phyloP scores from a whole-genome alignment of 441 rosid species.

The Adansonia grandidieri region DNA sequence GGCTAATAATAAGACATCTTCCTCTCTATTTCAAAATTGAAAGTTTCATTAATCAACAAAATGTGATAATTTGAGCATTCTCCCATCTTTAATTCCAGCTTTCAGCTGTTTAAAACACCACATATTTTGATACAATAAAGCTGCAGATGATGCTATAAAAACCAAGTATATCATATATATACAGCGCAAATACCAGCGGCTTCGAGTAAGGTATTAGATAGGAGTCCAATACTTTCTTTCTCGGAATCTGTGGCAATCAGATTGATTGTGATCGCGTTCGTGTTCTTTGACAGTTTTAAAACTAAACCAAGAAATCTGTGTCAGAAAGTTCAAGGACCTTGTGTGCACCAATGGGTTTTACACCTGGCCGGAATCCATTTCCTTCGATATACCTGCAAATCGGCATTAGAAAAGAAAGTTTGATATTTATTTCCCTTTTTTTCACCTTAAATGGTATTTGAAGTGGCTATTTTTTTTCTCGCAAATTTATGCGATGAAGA shows the following conservation, averaged over 20 bases:
- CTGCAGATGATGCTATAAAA: conserved; percentile 4
- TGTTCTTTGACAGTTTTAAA: neutral
- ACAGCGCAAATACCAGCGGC: neutral
- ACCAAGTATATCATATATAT: neutral
- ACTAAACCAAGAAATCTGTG: conserved; percentile 63
- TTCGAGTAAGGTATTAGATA: neutral
- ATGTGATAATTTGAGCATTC: conserved; percentile 1
- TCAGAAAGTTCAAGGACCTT: conserved; percentile 70
- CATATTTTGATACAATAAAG: conserved; percentile 12
- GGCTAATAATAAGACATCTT: neutral
- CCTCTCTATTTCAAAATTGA: neutral
- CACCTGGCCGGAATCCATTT: conserved; percentile 64
- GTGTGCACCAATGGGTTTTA: conserved; percentile 66
- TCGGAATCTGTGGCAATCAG: conserved; percentile 18
- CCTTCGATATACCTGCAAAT: conserved; percentile 72
- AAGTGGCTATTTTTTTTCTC: neutral
- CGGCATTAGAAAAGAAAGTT: neutral
- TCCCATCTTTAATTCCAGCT: neutral
- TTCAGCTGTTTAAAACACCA: conserved; percentile 6
- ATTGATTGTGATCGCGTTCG: neutral
- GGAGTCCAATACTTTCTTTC: conserved; percentile 11
- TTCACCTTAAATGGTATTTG: neutral
- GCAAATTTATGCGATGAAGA: neutral
- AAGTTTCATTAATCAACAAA: neutral
- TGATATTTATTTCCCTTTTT: neutral